Percentiles rank a stretch among this genome's conserved stretches.
Evolutionary conservation across 129 eudicot species (phyloP).

Genomic region (Kitagawia praeruptora): DNA sequence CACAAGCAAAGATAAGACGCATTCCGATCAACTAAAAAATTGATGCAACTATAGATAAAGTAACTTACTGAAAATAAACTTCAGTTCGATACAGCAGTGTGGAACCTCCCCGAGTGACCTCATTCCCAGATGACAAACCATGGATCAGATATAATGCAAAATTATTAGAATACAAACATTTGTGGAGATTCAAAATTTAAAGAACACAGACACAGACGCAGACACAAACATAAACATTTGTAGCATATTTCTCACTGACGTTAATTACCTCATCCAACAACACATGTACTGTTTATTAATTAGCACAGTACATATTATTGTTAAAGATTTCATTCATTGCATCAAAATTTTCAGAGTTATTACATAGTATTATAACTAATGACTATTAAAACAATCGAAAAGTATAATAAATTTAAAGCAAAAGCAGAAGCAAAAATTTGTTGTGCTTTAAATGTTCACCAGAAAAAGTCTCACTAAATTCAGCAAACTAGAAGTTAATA

Average conservation of each 20-base stretch:
- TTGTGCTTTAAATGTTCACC: background rate
- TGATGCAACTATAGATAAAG: background rate
- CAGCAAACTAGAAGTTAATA: background rate
- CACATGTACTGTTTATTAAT: background rate
- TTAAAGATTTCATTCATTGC: background rate
- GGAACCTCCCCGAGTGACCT: constrained; percentile 35
- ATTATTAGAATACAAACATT: constrained; percentile 31
- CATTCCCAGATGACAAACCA: constrained; percentile 46
- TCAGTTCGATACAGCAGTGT: constrained; percentile 36
- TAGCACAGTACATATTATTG: background rate
- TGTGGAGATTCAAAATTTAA: no score
- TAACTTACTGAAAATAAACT: constrained; percentile 36
- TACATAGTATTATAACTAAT: background rate
- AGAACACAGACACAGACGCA: no score
- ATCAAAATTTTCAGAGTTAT: background rate
- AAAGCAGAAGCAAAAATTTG: background rate
- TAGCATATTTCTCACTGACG: constrained; percentile 3
- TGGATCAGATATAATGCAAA: constrained; percentile 56
- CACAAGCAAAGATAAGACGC: background rate
- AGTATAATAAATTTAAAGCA: background rate
- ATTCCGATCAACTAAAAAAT: constrained; percentile 3
- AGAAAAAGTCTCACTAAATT: background rate
- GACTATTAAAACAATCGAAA: background rate
- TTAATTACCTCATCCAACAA: background rate
- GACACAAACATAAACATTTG: no score